Conservation (phyloP, 2,329 filamentous ascomycete species). For the Penicillium paneum region DNA sequence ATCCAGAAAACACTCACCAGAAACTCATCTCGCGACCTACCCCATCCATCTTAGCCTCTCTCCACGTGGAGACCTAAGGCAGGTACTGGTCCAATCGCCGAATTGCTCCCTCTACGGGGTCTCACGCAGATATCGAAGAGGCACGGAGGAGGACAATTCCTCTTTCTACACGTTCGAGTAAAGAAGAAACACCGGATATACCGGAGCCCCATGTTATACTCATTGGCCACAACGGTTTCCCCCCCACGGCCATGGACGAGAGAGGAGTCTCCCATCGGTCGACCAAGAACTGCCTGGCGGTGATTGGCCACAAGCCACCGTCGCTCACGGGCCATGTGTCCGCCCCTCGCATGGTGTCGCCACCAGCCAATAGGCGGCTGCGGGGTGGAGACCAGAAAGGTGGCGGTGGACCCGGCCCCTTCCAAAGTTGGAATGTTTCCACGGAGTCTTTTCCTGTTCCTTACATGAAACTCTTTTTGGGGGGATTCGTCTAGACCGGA, state of each 20-base stretch:
- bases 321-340: slow-evolving; percentile 25
- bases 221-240: background rate
- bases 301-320: slow-evolving; percentile 13
- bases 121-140: too few relatives aligned
- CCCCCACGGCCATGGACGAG: slow-evolving; percentile 4
- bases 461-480: background rate
- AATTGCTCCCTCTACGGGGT: background rate
- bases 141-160: too few relatives aligned
- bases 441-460: slow-evolving; percentile 2
- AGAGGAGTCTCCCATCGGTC: slow-evolving; percentile 1
- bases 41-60: slow-evolving; percentile 9
- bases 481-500: background rate
- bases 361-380: slow-evolving; percentile 16
- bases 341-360: slow-evolving; percentile 26
- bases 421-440: slow-evolving; percentile 1
- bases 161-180: too few relatives aligned
- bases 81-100: slow-evolving; percentile 22
- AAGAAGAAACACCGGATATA: background rate
- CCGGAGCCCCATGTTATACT: background rate
- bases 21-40: background rate
- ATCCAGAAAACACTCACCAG: slow-evolving; percentile 4
- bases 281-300: background rate
- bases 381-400: slow-evolving; percentile 13
- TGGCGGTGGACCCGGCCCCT: slow-evolving; percentile 20
- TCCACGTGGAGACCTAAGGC: slow-evolving; percentile 26